Percentiles rank a stretch among this genome's conserved stretches.
phyloP scores from a whole-genome alignment of 139 green algal species.

The Pycnococcus provasolii region DNA sequence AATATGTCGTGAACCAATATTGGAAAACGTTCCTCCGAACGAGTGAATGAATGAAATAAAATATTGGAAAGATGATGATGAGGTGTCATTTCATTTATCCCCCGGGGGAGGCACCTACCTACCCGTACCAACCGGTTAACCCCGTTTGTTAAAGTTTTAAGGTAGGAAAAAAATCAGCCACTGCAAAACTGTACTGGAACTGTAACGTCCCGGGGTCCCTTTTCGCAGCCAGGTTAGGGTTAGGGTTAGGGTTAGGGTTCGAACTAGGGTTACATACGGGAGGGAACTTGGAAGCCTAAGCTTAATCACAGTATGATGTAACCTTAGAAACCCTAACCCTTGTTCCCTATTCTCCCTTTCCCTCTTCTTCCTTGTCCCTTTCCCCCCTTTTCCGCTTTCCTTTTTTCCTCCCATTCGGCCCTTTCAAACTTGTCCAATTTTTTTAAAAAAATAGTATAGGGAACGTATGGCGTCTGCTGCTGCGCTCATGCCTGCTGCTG shows the following conservation, averaged over 20 bases:
- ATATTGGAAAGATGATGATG: too few relatives aligned
- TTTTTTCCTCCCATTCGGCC: background rate
- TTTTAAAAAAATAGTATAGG: background rate
- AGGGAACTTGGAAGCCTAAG: too few relatives aligned
- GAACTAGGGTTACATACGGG: background rate
- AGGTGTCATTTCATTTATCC: background rate
- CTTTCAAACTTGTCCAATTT: constrained; percentile 1
- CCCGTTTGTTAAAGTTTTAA: background rate
- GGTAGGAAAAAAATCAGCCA: background rate
- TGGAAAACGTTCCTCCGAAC: too few relatives aligned
- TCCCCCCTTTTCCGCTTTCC: background rate
- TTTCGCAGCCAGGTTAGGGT: background rate
- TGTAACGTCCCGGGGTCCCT: background rate
- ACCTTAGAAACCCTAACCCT: background rate
- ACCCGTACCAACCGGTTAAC: background rate
- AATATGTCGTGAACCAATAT: too few relatives aligned
- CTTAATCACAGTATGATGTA: too few relatives aligned
- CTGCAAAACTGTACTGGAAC: too few relatives aligned
- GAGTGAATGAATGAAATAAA: too few relatives aligned
- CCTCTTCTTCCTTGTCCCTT: too few relatives aligned
- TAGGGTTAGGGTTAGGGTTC: constrained; percentile 2
- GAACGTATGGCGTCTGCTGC: too few relatives aligned
- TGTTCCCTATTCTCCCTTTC: background rate
- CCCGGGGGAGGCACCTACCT: background rate
- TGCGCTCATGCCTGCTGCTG: too few relatives aligned